These are phyloP conservation scores for Coemansia erecta DNA, from an alignment of 192 early-diverging fungal species.

Conservation along the genomic window DNA sequence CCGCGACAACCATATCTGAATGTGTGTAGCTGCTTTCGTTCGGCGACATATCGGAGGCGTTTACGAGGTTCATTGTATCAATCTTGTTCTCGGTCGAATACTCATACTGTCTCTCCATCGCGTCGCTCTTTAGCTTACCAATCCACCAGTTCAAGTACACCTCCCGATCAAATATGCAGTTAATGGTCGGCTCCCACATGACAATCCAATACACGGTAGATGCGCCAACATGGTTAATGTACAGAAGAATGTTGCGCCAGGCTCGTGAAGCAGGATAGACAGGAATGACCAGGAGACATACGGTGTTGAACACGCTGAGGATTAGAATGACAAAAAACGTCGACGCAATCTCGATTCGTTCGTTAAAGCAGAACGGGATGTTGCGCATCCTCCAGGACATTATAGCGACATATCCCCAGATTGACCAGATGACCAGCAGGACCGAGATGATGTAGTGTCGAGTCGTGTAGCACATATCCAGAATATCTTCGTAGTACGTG, in stretches of 20 bases:
- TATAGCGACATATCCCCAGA: constrained; percentile 19
- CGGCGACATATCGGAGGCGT: constrained; percentile 5
- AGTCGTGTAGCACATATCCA: constrained; percentile 33
- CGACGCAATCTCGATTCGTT: constrained; percentile 18
- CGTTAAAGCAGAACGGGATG: constrained; percentile 45
- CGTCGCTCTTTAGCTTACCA: constrained; percentile 33
- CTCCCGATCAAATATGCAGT: constrained; percentile 33
- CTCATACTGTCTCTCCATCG: constrained; percentile 29
- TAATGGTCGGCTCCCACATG: constrained; percentile 42
- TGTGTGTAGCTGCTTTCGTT: too few species aligned
- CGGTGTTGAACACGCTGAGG: constrained; percentile 30
- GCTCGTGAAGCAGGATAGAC: constrained; percentile 32
- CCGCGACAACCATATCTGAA: too few species aligned
- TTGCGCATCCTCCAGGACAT: constrained; percentile 46
- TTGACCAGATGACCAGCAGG: constrained; percentile 24
- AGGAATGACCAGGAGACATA: constrained; percentile 19
- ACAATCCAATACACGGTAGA: constrained; percentile 33
- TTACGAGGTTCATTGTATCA: constrained; percentile 22
- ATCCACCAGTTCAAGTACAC: constrained; percentile 47
- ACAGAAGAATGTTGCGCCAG: constrained; percentile 37
- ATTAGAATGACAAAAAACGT: constrained; percentile 20
- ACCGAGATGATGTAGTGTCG: constrained; percentile 17
- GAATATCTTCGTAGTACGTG: constrained; percentile 24
- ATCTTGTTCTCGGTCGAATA: constrained; percentile 21
- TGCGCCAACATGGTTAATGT: constrained; percentile 37